These are phyloP conservation scores for Jatropha podagrica DNA, from an alignment of 441 rosid genomes.

Conservation along the genomic window DNA sequence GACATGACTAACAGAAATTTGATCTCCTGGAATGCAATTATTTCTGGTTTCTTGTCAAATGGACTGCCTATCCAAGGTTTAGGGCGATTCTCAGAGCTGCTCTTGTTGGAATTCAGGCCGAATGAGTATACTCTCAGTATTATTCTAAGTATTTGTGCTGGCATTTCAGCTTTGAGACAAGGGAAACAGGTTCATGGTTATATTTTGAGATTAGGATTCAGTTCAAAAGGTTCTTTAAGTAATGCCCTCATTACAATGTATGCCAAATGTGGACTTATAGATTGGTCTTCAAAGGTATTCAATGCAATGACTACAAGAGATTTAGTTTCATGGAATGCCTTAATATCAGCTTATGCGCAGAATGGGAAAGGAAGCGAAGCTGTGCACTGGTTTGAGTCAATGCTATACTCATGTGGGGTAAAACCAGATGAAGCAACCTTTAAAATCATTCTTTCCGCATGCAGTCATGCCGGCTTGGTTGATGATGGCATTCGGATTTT, in stretches of 20 bases:
- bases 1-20: constrained; percentile 34
- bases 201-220: constrained; percentile 44
- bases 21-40: constrained; percentile 76
- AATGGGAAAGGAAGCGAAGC: constrained; percentile 63
- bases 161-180: constrained; percentile 43
- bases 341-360: constrained; percentile 79
- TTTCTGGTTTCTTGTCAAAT: constrained; percentile 54
- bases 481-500: constrained; percentile 58
- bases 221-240: constrained; percentile 49
- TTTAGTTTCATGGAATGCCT: constrained; percentile 70
- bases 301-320: constrained; percentile 44
- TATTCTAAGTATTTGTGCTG: constrained; percentile 48
- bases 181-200: constrained; percentile 63
- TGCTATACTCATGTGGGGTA: constrained; percentile 40
- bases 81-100: constrained; percentile 45
- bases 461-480: constrained; percentile 75
- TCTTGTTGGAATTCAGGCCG: constrained; percentile 39
- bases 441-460: constrained; percentile 58
- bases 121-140: constrained; percentile 59
- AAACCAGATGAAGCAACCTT: constrained; percentile 56
- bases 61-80: constrained; percentile 52
- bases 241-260: constrained; percentile 63
- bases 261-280: constrained; percentile 58
- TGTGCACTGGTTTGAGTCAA: constrained; percentile 43
- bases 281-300: constrained; percentile 47